Evolutionary conservation across 176 grass and related monocot species (phyloP).

Genomic region (Aegilops speltoides): DNA sequence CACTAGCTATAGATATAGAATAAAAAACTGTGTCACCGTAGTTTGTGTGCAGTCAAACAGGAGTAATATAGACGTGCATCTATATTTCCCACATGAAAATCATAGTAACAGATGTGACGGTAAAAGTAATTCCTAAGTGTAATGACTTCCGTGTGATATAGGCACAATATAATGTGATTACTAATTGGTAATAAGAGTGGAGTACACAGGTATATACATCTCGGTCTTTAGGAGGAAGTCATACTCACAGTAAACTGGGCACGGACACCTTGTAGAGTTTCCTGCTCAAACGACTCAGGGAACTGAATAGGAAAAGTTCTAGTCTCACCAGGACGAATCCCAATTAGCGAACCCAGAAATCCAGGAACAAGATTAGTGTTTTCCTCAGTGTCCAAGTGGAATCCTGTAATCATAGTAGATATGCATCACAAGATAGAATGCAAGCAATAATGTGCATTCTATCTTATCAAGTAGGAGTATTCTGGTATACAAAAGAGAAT

Average conservation of each 20-base stretch:
- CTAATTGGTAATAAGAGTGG: background rate
- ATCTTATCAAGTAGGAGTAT: background rate
- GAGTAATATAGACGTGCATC: background rate
- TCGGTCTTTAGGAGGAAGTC: slow-evolving; percentile 22
- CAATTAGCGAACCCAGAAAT: slow-evolving; percentile 88
- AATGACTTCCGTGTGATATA: background rate
- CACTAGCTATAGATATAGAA: background rate
- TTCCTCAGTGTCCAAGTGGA: slow-evolving; percentile 97
- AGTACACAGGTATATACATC: background rate
- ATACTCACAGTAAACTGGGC: slow-evolving; percentile 91
- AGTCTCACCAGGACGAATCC: slow-evolving; percentile 79
- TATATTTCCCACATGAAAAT: slow-evolving; percentile 7
- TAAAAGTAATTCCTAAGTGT: background rate
- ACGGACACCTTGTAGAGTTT: slow-evolving; percentile 64
- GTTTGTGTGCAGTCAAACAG: background rate
- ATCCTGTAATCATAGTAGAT: slow-evolving; percentile 49
- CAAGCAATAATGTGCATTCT: background rate
- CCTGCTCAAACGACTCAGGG: slow-evolving; percentile 83
- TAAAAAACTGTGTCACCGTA: background rate
- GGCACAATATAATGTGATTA: slow-evolving; percentile 19
- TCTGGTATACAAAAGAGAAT: slow-evolving; percentile 15
- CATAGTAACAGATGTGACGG: background rate
- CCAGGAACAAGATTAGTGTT: slow-evolving; percentile 72
- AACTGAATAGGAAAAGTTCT: slow-evolving; percentile 90
- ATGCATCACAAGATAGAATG: background rate